A percentile compares a stretch with the other conserved stretches of the same genome.
These are phyloP conservation scores for Glycine tomentella DNA, from an alignment of 306 rosid species.

Conservation along the genomic window DNA sequence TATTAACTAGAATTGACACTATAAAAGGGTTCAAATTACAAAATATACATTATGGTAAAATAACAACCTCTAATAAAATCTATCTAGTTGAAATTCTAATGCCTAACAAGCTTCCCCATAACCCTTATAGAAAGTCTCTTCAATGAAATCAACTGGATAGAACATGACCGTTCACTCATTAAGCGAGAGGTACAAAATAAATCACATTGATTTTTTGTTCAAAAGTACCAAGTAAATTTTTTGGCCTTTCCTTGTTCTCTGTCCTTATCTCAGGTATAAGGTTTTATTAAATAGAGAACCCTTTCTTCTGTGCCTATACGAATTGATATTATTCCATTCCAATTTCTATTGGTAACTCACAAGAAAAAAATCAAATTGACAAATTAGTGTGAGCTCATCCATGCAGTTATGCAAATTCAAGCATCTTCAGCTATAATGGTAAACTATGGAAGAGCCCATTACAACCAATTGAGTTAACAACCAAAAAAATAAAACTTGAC, in stretches of 20 bases:
- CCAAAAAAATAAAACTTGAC: conserved; percentile 4
- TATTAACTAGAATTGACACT: conserved; percentile 10
- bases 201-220: conserved; percentile 4
- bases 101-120: not conserved
- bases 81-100: conserved; percentile 9
- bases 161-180: conserved; percentile 3
- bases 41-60: conserved; percentile 29
- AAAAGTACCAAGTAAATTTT: conserved; percentile 2
- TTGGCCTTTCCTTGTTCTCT: conserved; percentile 4
- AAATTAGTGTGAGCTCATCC: conserved; percentile 14
- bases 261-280: not conserved
- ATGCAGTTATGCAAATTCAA: not conserved
- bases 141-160: not conserved
- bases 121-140: conserved; percentile 11
- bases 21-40: conserved; percentile 3
- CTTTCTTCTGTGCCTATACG: not conserved
- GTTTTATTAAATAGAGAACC: conserved; percentile 1
- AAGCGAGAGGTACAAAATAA: conserved; percentile 4
- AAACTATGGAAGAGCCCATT: conserved; percentile 2
- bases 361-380: conserved; percentile 6
- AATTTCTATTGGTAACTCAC: not conserved
- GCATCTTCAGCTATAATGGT: conserved; percentile 12
- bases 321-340: not conserved
- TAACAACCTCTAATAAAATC: conserved; percentile 35
- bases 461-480: no score